Evolutionary conservation across 1,284 basidiomycete species (phyloP), one percentile per base, ranked within the genome.

Genomic region (Polyporus tsugae): DNA sequence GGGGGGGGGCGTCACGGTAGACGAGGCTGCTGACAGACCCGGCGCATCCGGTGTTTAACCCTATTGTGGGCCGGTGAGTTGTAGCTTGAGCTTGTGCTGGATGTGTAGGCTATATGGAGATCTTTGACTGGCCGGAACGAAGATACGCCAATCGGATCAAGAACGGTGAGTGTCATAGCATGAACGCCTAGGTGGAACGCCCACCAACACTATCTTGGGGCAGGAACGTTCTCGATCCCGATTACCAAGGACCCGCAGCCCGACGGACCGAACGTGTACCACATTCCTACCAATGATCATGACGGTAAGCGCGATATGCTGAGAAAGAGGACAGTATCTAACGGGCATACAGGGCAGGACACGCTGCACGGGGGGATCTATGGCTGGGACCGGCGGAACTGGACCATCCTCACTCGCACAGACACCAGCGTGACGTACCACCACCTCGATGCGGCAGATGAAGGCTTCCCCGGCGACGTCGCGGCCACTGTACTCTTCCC

Each of bases 381-480:
- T 60, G 87, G 87, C 52, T 88, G 85, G 84, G 86, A 87, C 71
- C 79, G 85, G n/a, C 82, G 84, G 13, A 85, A 84, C 75, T 89
- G 87, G 87, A 87, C 84, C 2, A 71, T 87, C n/a, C 79, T 82
- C 9, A 74, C 78, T 4, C 80, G 77, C 63, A 80, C 81, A 1
- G 69, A 77, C 11, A 84, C 80, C 0, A 85, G 83, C 62, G 84
- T 89, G 13, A 85, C 83, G 0, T 88, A 85, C 73, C 79, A 80
- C 65, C 86, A 87, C 71, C 59, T 87, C 42, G 87, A 89, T 71
- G 67, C 75, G 33, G 87, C 82, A 2, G 82, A 86, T 68, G 85
- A 88, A 75, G 86, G 86, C 4, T 88, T 88, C 72, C 87, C 87
- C 1, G 87, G 87, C 25, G 83, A 74, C 39, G 86, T 88, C 10